Conservation (phyloP, 2,329 filamentous ascomycete genomes). For the Colletotrichum caudatum region DNA sequence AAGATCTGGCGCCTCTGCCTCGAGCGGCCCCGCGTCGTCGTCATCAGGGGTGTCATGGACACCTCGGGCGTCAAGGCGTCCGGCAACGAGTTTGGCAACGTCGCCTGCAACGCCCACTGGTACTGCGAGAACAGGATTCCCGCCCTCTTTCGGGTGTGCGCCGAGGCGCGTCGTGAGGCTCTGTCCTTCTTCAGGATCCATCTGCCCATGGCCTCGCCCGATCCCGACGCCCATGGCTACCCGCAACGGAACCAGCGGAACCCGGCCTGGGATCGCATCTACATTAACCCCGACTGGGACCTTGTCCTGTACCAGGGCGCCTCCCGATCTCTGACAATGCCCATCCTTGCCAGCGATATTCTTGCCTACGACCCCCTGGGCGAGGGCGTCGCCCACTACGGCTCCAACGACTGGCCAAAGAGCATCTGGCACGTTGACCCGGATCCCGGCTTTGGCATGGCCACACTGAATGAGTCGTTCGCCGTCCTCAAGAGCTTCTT, state of each 20-base stretch:
- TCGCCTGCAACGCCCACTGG: constrained; percentile 38
- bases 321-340: constrained; percentile 27
- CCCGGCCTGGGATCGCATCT: constrained; percentile 40
- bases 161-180: constrained; percentile 40
- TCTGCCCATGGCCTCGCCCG: constrained; percentile 37
- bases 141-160: constrained; percentile 40
- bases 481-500: constrained; percentile 34
- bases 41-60: constrained; percentile 37
- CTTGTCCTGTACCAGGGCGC: constrained; percentile 41
- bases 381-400: constrained; percentile 39
- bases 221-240: constrained; percentile 30
- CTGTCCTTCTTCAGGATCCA: constrained; percentile 43
- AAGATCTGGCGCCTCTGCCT: constrained; percentile 43
- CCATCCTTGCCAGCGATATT: constrained; percentile 43
- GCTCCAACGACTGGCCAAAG: constrained; percentile 37
- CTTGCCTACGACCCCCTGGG: constrained; percentile 39
- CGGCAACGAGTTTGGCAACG: constrained; percentile 35
- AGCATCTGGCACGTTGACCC: constrained; percentile 35
- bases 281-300: constrained; percentile 44
- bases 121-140: constrained; percentile 43
- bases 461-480: constrained; percentile 34
- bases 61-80: constrained; percentile 18
- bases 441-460: constrained; percentile 38
- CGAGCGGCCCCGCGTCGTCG: constrained; percentile 39
- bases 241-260: constrained; percentile 37